Evolutionary conservation across 2,329 filamentous ascomycete species (phyloP), one percentile per base, ranked within the genome.

Genomic region (Trichoderma afroharzianum): DNA sequence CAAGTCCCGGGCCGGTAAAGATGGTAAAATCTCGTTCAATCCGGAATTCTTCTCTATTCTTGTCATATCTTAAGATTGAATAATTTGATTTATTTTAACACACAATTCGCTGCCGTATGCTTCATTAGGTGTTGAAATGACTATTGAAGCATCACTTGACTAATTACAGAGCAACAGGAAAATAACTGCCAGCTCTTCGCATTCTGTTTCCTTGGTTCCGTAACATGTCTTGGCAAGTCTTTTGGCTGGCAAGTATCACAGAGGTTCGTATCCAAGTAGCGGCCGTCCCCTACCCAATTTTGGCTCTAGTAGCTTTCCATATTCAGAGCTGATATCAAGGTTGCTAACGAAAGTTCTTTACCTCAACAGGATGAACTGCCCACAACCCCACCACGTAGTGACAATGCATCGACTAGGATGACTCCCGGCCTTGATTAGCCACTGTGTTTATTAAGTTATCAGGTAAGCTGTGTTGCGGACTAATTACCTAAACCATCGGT

Each of bases 11-110:
- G 9, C 76, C n/a, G n/a, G 9, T 21, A 50, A 50, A 58, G 39
- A 30, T 4, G 28, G 55, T 6, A 32, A n/a, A 58, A 12, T 7
- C 8, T 97, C 78, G 92, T 97, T 73, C 88, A 70, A 88, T 80
- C 71, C 2, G 18, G 4, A 50, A 50, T 12, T 50, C 18, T 12
- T 6, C 6, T 12, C 4, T 4, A 21, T 11, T 21, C 90, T 85
- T 3, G 9, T 43, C 39, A 43, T 43, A 43, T 43, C 33, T 43
- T 43, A 43, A 43, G 18, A n/a, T 4, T 9, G 3, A 3, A 9
- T 43, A 43, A 18, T 9, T 43, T n/a, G 7, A 43, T 43, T n/a
- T n/a, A 1, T 4, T 9, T 43, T 18, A n/a, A 43, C 1, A n/a
- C 39, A 43, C 39, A n/a, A 4, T n/a, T n/a, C 7, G 6, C 39